Evolutionary conservation across 2,329 filamentous ascomycete species (phyloP).

Genomic region (Neonectria coccinea): DNA sequence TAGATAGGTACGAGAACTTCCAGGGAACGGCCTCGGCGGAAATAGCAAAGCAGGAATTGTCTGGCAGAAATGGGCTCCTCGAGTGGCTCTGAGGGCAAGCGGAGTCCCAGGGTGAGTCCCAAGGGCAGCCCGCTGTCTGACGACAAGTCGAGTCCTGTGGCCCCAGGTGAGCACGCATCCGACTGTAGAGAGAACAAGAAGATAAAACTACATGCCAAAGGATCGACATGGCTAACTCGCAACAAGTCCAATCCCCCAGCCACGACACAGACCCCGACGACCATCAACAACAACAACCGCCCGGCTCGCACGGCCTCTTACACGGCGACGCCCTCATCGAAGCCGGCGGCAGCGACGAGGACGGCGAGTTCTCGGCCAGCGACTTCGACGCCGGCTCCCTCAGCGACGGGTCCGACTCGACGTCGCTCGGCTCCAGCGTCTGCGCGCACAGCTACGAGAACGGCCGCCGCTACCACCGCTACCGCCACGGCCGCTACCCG

Average conservation of each 20-base stretch:
- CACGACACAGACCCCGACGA: constrained; percentile 9
- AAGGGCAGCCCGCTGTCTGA: neutral
- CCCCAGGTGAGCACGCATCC: neutral
- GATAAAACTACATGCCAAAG: neutral
- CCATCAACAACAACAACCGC: neutral
- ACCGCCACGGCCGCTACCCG: constrained; percentile 54
- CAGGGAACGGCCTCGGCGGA: neutral
- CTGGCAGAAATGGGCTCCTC: constrained; percentile 15
- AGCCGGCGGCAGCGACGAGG: constrained; percentile 49
- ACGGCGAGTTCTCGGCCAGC: constrained; percentile 51
- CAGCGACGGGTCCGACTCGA: constrained; percentile 39
- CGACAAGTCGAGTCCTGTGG: neutral
- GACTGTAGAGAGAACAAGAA: neutral
- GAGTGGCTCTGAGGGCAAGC: constrained; percentile 19
- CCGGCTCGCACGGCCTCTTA: constrained; percentile 40
- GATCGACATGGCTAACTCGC: neutral
- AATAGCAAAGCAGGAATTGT: neutral
- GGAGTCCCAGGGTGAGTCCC: constrained; percentile 13
- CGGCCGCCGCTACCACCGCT: constrained; percentile 53
- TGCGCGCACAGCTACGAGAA: constrained; percentile 51
- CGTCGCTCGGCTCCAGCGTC: constrained; percentile 50
- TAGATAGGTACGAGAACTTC: no score
- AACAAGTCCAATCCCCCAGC: constrained; percentile 8
- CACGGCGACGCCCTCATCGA: constrained; percentile 48
- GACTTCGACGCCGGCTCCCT: constrained; percentile 48